Base-by-base conservation (phyloP, 257 asterid genomes). In the Buddleja alternifolia region DNA sequence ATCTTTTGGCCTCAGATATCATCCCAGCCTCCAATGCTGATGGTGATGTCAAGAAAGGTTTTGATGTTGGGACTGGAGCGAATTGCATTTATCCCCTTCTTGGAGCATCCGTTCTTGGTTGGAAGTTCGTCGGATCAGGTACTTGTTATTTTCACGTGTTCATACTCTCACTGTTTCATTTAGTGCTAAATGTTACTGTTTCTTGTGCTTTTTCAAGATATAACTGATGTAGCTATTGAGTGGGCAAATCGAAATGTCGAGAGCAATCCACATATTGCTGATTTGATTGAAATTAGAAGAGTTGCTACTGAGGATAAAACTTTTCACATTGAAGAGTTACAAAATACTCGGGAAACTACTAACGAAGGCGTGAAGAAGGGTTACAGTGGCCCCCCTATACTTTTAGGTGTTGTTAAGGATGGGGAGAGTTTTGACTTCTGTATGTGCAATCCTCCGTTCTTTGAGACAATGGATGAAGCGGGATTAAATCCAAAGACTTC, bases 371-470 rank as follows among this genome's bases (percentile, higher is more conserved):
- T 0, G 39, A 68, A 71, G 51, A 71, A 70, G 66, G 67, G 66
- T 62, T 76, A 83, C 39, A 51, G 60, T 65, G 88, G 82, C 50
- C 85, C 86, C 29, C 85, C 86, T 4, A 51, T 93, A 51, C 96
- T 93, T 67, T 67, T 83, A 44, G 95, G 89, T 25, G 91, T 87
- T 62, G 88, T 90, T 77, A 80, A 85, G 67, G 95, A 78, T 63
- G 86, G 80, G 39, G 99, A 93, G 75, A 79, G 19, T 34, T 93
- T 90, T 70, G 99, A 93, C 75, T 90, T 93, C 60, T 93, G 97
- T 72, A 90, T 93, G 96, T 93, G 97, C 80, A 93, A 93, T 63
- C 99, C 99, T 15, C 99, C 99, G 10, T 90, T 90, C 79, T 93
- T 93, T 66, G 93, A 88, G 84, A 76, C 93, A 1, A 90, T 93